Evolutionary conservation across 2,329 filamentous ascomycete genomes (phyloP), one percentile per base, ranked within the genome.

Genomic region (Blumeria hordei): DNA sequence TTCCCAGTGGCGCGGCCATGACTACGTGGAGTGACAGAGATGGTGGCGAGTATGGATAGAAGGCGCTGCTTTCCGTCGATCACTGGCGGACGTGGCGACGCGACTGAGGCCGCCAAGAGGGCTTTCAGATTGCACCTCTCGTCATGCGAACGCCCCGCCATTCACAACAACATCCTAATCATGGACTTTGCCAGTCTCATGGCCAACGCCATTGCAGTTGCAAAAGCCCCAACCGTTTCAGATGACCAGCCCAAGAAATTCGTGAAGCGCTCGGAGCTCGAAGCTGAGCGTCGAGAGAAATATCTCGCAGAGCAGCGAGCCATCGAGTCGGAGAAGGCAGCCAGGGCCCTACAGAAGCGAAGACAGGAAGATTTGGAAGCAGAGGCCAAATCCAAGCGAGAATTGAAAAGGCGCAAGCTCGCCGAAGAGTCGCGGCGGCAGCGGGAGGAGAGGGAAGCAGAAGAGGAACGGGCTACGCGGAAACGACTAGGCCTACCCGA

Each of bases 121-220:
- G 41, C n/a, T 28, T 28, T 28, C 21, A 28, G 21, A 28, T 10
- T 44, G 9, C 41, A 10, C 21, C 41, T 44, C 7, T 11, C 44
- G n/a, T 47, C 44, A 47, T 28, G 16, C 11, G 33, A 8, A 47
- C n/a, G 6, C 33, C 44, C 33, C 6, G 9, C 16, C 9, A 16
- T n/a, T n/a, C 14, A 47, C n/a, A 21, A 18, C 33, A 12, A 11
- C 9, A 56, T 54, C 55, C 53, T 58, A 65, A 73, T 58, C 61
- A 98, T 98, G 92, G 88, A 98, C 69, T 98, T 98, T 72, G 88
- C 88, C 58, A 78, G 87, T 37, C 72, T 98, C 51, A 94, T 98
- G 86, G 80, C 85, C 64, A 84, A 87, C 65, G 88, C 94, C 69
- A 92, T 98, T 64, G 79, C 85, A 63, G 93, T 92, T 68, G 74